phyloP scores from a whole-genome alignment of 2,329 filamentous ascomycete species.

The Balansia obtecta region DNA sequence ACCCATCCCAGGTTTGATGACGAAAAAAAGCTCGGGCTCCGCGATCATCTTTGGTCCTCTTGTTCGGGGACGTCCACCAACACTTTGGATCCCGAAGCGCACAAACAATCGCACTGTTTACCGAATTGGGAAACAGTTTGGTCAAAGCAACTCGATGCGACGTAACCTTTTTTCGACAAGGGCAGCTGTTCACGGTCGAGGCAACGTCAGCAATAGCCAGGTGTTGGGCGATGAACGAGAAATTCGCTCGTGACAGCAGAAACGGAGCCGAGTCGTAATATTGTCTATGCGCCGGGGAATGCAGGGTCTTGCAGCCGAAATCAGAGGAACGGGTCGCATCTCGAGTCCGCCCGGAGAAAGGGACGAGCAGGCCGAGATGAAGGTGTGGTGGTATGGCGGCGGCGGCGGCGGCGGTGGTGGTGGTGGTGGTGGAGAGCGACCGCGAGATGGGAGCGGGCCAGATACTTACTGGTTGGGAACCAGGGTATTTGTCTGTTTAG shows the following conservation, averaged over 20 bases:
- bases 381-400: neutral
- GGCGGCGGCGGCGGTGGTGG: neutral
- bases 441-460: too few relatives aligned
- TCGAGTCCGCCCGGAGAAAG: neutral
- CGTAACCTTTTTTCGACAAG: too few relatives aligned
- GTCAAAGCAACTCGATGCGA: neutral
- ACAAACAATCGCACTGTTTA: conserved; percentile 6
- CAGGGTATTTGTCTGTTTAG: neutral
- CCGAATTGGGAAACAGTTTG: conserved; percentile 1
- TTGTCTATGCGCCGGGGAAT: neutral
- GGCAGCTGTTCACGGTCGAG: too few relatives aligned
- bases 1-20: too few relatives aligned
- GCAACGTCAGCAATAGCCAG: too few relatives aligned
- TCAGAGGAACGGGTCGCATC: neutral
- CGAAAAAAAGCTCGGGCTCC: neutral
- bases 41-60: neutral
- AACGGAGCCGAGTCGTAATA: neutral
- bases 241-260: neutral
- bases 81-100: neutral
- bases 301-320: neutral
- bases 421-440: neutral
- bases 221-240: too few relatives aligned
- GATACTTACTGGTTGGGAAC: too few relatives aligned
- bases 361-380: neutral
- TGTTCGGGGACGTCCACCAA: neutral